Evolutionary conservation across 371 early-diverging fungal species (phyloP).

Genomic region (Haplosporangium sp.): DNA sequence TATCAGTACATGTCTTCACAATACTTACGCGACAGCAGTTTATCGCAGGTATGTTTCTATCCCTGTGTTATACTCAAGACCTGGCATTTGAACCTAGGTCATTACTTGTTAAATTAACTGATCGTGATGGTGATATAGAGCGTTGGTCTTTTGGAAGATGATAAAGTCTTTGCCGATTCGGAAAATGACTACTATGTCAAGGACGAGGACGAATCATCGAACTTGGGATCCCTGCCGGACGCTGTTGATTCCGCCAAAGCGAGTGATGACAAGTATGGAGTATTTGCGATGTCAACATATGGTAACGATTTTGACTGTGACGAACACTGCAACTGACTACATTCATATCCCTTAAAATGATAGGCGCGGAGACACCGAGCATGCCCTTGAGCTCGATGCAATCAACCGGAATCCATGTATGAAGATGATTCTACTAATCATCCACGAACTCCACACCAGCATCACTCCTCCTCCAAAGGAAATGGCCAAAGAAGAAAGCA

Average conservation of each 20-base stretch:
- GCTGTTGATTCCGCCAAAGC: constrained; percentile 7
- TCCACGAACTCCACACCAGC: constrained; percentile 60
- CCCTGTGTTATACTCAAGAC: neutral
- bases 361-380: constrained; percentile 17
- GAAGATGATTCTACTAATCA: constrained; percentile 60
- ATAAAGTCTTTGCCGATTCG: constrained; percentile 13
- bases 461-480: constrained; percentile 56
- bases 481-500: constrained; percentile 36
- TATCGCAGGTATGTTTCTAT: constrained; percentile 38
- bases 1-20: constrained; percentile 48
- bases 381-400: constrained; percentile 61
- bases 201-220: neutral
- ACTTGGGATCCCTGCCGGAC: neutral
- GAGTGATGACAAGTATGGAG: neutral
- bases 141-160: constrained; percentile 40
- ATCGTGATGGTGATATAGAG: constrained; percentile 19
- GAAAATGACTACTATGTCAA: neutral
- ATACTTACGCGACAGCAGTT: constrained; percentile 51
- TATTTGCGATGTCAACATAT: neutral
- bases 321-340: neutral
- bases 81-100: neutral
- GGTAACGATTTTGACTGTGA: neutral
- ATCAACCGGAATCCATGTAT: constrained; percentile 74
- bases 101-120: too few species aligned
- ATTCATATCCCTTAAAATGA: neutral